Conservation (phyloP, 108 stramenopile species). For the Conticribra weissflogii region DNA sequence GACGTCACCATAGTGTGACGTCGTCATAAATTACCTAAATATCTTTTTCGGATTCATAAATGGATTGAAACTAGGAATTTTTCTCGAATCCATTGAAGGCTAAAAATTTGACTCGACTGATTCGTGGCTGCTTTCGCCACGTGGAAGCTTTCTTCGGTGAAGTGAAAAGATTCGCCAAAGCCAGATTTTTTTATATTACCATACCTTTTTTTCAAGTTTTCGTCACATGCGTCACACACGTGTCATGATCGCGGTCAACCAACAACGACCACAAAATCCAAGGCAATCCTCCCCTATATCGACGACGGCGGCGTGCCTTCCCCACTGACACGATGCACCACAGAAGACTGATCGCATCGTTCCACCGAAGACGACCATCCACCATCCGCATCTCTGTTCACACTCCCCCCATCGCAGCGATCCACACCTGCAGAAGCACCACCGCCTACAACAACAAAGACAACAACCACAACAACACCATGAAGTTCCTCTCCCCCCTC, state of each 20-base stretch:
- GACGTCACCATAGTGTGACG: too few species aligned
- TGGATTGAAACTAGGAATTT: too few species aligned
- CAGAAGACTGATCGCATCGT: not conserved
- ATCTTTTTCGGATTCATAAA: too few species aligned
- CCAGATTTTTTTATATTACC: too few species aligned
- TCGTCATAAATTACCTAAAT: too few species aligned
- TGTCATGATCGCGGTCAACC: too few species aligned
- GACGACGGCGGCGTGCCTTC: too few species aligned
- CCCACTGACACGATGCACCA: not conserved
- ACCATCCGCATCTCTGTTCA: not conserved
- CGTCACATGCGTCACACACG: not conserved
- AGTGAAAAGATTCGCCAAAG: not conserved
- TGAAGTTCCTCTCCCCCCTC: slow-evolving; percentile 69
- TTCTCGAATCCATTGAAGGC: not conserved
- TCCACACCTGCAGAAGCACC: too few species aligned
- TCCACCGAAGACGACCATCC: not conserved
- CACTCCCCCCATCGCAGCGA: not conserved
- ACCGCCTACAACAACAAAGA: not conserved
- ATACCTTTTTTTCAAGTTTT: too few species aligned
- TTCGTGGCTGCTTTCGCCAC: too few species aligned
- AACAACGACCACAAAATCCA: too few species aligned
- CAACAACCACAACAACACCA: slow-evolving; percentile 25
- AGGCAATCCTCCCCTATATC: too few species aligned
- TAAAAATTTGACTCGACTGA: not conserved
- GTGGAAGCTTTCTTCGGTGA: not conserved